A percentile compares a stretch with the other conserved stretches of the same genome.
Conservation (phyloP, 257 asterid species). For the Scutellaria galericulata region DNA sequence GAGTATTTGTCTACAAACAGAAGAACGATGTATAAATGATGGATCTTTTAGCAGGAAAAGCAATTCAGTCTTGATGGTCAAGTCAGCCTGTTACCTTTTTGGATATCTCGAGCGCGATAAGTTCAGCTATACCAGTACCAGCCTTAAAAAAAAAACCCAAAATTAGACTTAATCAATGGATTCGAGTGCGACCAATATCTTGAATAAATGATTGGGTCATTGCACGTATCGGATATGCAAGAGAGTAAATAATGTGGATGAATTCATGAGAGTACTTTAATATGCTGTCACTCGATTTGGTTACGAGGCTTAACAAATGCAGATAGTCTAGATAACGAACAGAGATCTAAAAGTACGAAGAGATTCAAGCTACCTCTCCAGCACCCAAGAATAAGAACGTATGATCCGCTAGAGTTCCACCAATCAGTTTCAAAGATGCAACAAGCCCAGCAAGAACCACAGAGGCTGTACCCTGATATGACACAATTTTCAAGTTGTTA, state of each 20-base stretch:
- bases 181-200: neutral
- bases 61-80: neutral
- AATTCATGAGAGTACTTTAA: neutral
- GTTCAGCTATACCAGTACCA: constrained; percentile 98
- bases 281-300: neutral
- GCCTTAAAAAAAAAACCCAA: constrained; percentile 61
- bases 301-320: constrained; percentile 4
- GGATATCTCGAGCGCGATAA: constrained; percentile 86
- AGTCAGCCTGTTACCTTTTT: constrained; percentile 53
- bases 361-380: constrained; percentile 70
- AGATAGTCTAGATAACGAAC: constrained; percentile 1
- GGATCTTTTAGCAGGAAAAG: constrained; percentile 21
- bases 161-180: neutral
- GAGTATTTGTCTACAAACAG: constrained; percentile 58
- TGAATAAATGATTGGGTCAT: neutral
- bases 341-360: neutral
- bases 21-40: constrained; percentile 21
- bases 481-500: constrained; percentile 15
- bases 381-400: constrained; percentile 96
- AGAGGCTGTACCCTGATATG: constrained; percentile 88
- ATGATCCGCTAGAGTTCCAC: constrained; percentile 85
- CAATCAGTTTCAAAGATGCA: constrained; percentile 67
- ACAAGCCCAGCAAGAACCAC: constrained; percentile 89
- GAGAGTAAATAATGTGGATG: neutral
- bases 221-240: neutral